phyloP scores from a whole-genome alignment of 345 rosid species.

The Zanthoxylum bungeanum region DNA sequence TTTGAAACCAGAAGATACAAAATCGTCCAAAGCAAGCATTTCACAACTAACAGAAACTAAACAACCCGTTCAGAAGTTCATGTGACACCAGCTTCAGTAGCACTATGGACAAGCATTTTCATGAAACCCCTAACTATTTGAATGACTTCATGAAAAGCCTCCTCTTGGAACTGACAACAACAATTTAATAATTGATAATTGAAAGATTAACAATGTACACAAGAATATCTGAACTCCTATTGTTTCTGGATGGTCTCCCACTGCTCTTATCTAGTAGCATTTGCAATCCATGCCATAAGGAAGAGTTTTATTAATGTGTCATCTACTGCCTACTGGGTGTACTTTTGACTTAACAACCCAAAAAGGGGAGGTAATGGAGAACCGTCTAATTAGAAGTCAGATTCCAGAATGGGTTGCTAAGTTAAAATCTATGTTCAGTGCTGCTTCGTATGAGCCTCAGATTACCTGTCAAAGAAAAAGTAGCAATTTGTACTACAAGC shows the following conservation, averaged over 20 bases:
- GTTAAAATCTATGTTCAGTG: constrained; percentile 22
- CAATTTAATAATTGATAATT: background rate
- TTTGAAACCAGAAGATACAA: background rate
- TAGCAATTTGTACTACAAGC: constrained; percentile 30
- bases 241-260: constrained; percentile 4
- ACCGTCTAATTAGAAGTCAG: constrained; percentile 17
- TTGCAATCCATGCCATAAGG: background rate
- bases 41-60: constrained; percentile 3
- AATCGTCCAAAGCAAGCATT: background rate
- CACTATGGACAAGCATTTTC: background rate
- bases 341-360: background rate
- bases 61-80: constrained; percentile 2
- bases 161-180: background rate
- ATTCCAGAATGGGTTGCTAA: constrained; percentile 20
- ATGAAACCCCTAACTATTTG: background rate
- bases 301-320: background rate
- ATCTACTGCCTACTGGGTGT: background rate
- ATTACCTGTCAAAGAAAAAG: constrained; percentile 41
- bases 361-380: background rate
- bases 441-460: constrained; percentile 39
- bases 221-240: constrained; percentile 1
- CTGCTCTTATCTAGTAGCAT: background rate
- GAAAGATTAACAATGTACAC: background rate
- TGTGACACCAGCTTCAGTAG: background rate
- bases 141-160: background rate